Evolutionary conservation across 2,329 filamentous ascomycete species (phyloP).

Genomic region (Fusarium sp.): DNA sequence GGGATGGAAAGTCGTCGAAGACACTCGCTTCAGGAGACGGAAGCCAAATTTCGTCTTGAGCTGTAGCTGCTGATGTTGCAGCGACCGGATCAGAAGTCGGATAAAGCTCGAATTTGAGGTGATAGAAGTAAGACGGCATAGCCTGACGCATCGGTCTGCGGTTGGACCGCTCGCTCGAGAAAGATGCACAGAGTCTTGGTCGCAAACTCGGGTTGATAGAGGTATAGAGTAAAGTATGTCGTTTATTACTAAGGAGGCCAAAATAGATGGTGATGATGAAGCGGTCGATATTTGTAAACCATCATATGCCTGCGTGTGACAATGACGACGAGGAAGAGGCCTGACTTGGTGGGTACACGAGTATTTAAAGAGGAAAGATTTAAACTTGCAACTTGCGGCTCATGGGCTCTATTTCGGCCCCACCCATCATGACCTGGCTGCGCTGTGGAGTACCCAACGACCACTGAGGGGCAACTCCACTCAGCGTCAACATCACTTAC

Average conservation of each 20-base stretch:
- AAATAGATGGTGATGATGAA: constrained; percentile 22
- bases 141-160: constrained; percentile 40
- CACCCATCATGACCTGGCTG: constrained; percentile 28
- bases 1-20: constrained; percentile 67
- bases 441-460: background rate
- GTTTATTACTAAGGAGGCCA: constrained; percentile 39
- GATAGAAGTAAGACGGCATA: constrained; percentile 74
- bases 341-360: background rate
- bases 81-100: constrained; percentile 55
- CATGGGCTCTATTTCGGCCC: constrained; percentile 27
- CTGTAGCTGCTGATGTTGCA: constrained; percentile 15
- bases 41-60: constrained; percentile 58
- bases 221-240: background rate
- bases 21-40: constrained; percentile 62
- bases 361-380: constrained; percentile 15
- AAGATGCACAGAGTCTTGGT: background rate
- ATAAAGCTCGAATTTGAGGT: constrained; percentile 75
- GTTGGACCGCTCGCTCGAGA: background rate
- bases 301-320: constrained; percentile 28
- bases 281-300: constrained; percentile 8
- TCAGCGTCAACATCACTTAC: background rate
- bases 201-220: background rate
- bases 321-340: background rate
- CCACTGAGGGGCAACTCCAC: constrained; percentile 28
- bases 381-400: constrained; percentile 7